A percentile compares a stretch with the other conserved stretches of the same genome.
These are phyloP conservation scores for Panicum hallii DNA, from an alignment of 202 grass and related monocot species.

Conservation along the genomic window DNA sequence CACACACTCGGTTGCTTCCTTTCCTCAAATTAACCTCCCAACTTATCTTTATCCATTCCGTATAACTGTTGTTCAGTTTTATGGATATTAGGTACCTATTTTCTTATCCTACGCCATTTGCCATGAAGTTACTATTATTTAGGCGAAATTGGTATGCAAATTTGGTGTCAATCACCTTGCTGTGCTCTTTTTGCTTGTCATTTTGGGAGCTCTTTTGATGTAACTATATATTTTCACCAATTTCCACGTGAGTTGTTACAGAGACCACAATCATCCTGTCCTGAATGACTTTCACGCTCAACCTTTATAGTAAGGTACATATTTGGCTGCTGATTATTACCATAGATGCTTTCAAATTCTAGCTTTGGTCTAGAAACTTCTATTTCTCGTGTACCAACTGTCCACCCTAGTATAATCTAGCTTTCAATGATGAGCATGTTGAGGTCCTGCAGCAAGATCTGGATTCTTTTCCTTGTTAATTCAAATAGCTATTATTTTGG, in stretches of 20 bases:
- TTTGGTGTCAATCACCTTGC: conserved; percentile 20
- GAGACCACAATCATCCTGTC: background rate
- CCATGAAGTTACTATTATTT: conserved; percentile 16
- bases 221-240: conserved; percentile 11
- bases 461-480: conserved; percentile 59
- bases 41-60: background rate
- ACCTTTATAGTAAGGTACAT: conserved; percentile 6
- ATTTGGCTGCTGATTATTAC: conserved; percentile 25
- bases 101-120: conserved; percentile 18
- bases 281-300: conserved; percentile 18
- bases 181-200: background rate
- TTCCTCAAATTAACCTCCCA: background rate
- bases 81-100: conserved; percentile 5
- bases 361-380: conserved; percentile 43
- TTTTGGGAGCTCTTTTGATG: conserved; percentile 8
- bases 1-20: conserved; percentile 13
- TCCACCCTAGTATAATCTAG: conserved; percentile 59
- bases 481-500: conserved; percentile 42
- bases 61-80: conserved; percentile 21
- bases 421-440: conserved; percentile 69
- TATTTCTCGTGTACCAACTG: conserved; percentile 42
- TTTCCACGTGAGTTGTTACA: background rate
- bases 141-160: background rate
- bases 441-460: conserved; percentile 56
- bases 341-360: conserved; percentile 32